Base-by-base conservation (phyloP, 345 rosid genomes). In the Rhodomyrtus tomentosa region DNA sequence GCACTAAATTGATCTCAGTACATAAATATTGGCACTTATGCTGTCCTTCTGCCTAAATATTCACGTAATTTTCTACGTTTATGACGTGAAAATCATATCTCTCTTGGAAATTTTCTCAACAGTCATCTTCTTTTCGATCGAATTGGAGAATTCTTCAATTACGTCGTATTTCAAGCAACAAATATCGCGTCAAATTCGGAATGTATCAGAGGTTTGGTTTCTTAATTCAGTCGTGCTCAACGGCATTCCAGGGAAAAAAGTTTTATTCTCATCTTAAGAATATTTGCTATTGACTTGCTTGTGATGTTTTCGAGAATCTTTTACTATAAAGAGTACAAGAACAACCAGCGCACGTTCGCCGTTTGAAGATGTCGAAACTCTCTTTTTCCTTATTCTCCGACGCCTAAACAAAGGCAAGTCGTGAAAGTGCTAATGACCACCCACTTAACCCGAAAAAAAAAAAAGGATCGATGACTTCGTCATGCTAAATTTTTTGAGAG, bases 401-500 rank as follows among this genome's bases (percentile, higher is more conserved):
- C 38, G 14, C 1, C 10, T 29, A 16, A 32, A 15, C 18, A 3
- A 16, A 62, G 0, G 29, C 3, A 4, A 22, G 8, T 36, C 3
- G 3, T 29, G 22, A 3, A 62, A 62, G 32, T 22, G 42, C 7
- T 7, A 62, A 62, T 32, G 1, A 62, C 12, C 7, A n/a, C n/a
- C 49, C 13, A n/a, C 36, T n/a, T 14, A 2, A n/a, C 14, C 1
- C 3, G n/a, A n/a, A n/a, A 1, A 55, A 24, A 27, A 59, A 6
- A 29, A 14, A 14, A 0, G 10, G 29, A 0, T 3, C 2, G 10
- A 29, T 59, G 15, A 5, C 40, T 59, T 29, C 3, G 5, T 1
- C 22, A 29, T 27, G 1, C 21, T 59, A 27, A 5, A 59, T 27
- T 14, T 59, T 62, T 16, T 1, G 40, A 18, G 74, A 29, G 40